A percentile compares a stretch with the other conserved stretches of the same genome.
These are phyloP conservation scores for Spizellomyces sp. DNA, from an alignment of 192 early-diverging fungal genomes.

Conservation along the genomic window DNA sequence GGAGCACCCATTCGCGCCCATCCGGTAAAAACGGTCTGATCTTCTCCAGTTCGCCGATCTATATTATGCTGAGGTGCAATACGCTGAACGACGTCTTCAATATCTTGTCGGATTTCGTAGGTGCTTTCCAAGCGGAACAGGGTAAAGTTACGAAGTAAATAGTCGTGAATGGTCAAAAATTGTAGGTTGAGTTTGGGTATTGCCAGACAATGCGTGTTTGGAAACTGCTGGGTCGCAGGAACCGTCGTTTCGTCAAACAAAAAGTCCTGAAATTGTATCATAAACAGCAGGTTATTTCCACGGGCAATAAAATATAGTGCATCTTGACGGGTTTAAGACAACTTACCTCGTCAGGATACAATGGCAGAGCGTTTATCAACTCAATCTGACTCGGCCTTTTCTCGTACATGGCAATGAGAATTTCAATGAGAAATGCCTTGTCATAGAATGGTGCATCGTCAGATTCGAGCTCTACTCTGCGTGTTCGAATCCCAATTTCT, in stretches of 20 bases:
- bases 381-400: constrained; percentile 72
- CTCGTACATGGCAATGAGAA: constrained; percentile 58
- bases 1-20: constrained; percentile 92
- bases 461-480: constrained; percentile 25
- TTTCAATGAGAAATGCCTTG: constrained; percentile 58
- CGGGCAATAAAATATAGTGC: constrained; percentile 26
- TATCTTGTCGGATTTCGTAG: constrained; percentile 82
- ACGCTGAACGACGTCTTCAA: constrained; percentile 85
- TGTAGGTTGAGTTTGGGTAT: constrained; percentile 93
- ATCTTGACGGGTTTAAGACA: constrained; percentile 26
- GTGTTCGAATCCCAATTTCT: constrained; percentile 65
- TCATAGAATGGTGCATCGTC: constrained; percentile 15
- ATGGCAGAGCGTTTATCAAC: constrained; percentile 63
- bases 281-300: not conserved
- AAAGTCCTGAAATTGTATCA: constrained; percentile 42
- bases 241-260: constrained; percentile 72
- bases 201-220: constrained; percentile 69
- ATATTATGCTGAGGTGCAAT: constrained; percentile 67
- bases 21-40: constrained; percentile 77
- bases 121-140: constrained; percentile 83
- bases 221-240: constrained; percentile 39
- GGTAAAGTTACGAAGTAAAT: constrained; percentile 82
- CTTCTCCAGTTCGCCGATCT: constrained; percentile 45
- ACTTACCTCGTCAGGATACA: constrained; percentile 73
- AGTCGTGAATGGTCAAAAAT: constrained; percentile 91